These are phyloP conservation scores for Fagus sylvatica DNA, from an alignment of 306 rosid genomes.

Conservation along the genomic window DNA sequence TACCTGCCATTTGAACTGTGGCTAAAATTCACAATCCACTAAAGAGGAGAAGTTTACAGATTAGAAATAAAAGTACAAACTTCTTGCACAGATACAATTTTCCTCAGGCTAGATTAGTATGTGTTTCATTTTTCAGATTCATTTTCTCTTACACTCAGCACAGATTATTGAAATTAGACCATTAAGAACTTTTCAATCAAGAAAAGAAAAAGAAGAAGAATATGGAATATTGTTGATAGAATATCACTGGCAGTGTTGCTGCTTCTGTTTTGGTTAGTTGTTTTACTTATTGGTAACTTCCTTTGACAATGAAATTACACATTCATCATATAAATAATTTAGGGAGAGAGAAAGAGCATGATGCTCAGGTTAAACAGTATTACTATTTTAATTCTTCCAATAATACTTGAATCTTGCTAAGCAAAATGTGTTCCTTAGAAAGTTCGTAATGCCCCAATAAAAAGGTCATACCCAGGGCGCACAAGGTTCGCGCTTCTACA, in stretches of 20 bases:
- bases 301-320: too few species aligned
- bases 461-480: too few species aligned
- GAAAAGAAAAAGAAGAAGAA: not conserved
- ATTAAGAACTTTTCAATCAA: not conserved
- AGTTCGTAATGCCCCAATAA: not conserved
- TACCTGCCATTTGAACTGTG: not conserved
- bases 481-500: too few species aligned
- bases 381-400: not conserved
- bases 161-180: not conserved
- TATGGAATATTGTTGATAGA: not conserved
- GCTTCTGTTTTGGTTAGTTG: too few species aligned
- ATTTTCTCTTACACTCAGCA: not conserved
- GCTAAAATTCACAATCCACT: not conserved
- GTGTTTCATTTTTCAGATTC: not conserved
- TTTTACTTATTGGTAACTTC: too few species aligned
- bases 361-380: not conserved
- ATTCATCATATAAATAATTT: too few species aligned
- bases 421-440: not conserved
- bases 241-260: too few species aligned
- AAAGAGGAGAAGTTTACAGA: not conserved
- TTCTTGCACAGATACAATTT: not conserved
- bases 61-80: not conserved
- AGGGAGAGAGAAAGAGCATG: not conserved
- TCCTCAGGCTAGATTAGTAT: not conserved
- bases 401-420: not conserved